These are phyloP conservation scores for Leavenworthia alabamica DNA, from an alignment of 345 rosid genomes.

Conservation along the genomic window DNA sequence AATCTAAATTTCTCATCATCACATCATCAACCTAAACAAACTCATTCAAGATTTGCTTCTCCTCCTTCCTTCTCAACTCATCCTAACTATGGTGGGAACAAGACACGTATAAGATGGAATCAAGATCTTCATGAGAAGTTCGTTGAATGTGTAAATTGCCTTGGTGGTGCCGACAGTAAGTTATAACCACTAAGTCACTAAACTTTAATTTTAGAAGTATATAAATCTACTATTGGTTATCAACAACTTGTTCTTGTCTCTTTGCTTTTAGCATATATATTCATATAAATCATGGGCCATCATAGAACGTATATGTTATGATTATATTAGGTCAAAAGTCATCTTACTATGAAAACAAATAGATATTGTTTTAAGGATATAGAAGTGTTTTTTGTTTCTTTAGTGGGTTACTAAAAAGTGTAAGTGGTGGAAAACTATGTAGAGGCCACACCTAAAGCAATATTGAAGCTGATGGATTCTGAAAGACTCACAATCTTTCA, in stretches of 20 bases:
- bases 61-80: slow-evolving; percentile 10
- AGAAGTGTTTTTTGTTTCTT: not conserved
- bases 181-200: not conserved
- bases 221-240: not conserved
- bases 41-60: slow-evolving; percentile 15
- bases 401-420: slow-evolving; percentile 15
- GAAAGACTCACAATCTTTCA: slow-evolving; percentile 90
- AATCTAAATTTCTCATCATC: slow-evolving; percentile 27
- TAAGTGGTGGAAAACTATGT: slow-evolving; percentile 15
- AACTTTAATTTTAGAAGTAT: no score
- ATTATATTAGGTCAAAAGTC: not conserved
- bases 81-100: slow-evolving; percentile 26
- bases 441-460: slow-evolving; percentile 94
- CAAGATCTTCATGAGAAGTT: slow-evolving; percentile 88
- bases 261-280: not conserved
- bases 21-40: slow-evolving; percentile 17
- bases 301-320: not conserved
- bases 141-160: slow-evolving; percentile 65
- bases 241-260: not conserved
- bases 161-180: slow-evolving; percentile 77
- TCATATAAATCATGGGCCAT: slow-evolving; percentile 3
- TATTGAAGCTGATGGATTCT: slow-evolving; percentile 81
- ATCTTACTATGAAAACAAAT: not conserved
- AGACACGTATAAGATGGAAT: slow-evolving; percentile 80
- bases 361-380: not conserved